Evolutionary conservation across 179 eudicot species (phyloP), one percentile per base, ranked within the genome.

Genomic region (Silene coronaria): DNA sequence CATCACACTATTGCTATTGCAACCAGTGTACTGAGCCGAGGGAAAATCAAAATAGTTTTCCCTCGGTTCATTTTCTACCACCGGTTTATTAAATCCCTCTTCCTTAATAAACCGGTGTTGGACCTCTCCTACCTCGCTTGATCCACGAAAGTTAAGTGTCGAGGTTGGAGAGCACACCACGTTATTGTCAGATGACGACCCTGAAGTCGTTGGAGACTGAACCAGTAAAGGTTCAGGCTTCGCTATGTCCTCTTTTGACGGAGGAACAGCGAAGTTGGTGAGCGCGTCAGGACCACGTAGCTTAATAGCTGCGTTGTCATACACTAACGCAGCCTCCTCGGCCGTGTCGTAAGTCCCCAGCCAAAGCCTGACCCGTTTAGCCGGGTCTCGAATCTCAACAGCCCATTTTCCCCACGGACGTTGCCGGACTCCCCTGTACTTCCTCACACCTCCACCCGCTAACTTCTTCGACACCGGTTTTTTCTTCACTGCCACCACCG

Each of bases 321-420:
- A 94, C 0, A 94, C 96, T 84, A 83, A 87, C 0, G 98, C 98
- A 0, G 98, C 98, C 42, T 91, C 98, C 73, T 91, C 98, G 0
- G 97, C 98, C 0, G 97, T 94, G 57, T 94, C 89, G 61, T 83
- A 94, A 5, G 98, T 94, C 0, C 98, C 98, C 32, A 94, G 76
- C 98, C 98, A 94, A 6, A 94, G 81, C 59, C 98, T 61, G 0
- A 83, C 86, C 22, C 87, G 84, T 11, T 80, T 74, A 0, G 84
- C 81, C 17, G 98, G 98, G 83, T 94, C 97, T 1, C 98, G 84
- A 10, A 94, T 94, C 88, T 94, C 98, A 0, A 97, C 98, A 5
- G 98, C 98, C 89, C 91, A 94, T 36, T 94, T 94, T 0, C 98
- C 98, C 98, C 98, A 94, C 32, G 98, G 97, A 62, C 98, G 85